Evolutionary conservation across 139 green algal genomes (phyloP), one percentile per base, ranked within the genome.

Genomic region (Monoraphidium neglectum): DNA sequence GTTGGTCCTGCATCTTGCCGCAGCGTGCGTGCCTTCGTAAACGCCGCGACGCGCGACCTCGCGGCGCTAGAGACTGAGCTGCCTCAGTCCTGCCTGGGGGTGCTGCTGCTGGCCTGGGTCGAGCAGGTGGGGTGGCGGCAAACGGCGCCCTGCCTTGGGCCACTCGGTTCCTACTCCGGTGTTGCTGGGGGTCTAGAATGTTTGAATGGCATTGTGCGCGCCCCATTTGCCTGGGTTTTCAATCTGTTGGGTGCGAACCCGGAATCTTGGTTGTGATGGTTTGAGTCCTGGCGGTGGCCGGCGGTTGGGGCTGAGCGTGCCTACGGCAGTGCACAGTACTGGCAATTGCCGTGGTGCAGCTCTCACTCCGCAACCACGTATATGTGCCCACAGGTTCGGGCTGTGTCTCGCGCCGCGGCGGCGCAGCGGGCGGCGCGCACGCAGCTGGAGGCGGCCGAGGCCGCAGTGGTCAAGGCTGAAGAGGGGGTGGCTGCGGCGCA

Each of bases 31-130:
- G 12, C 43, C 43, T 33, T 10, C 2, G 73, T 53, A 64, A 75
- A 80, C 74, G 69, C 69, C 63, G 64, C 74, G 28, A 53, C 62
- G 10, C 4, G 47, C 13, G 32, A 15, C 30, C 0, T 53, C 37
- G 61, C 62, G 53, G 43, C 71, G 65, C 74, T 80, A 38, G 74
- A 80, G 40, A 8, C 23, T 13, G 74, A 80, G 74, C 30, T 74
- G 74, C 74, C 74, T 38, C 67, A 69, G 51, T 68, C 65, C 3
- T 6, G 33, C 23, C 56, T 80, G 16, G 74, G 74, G 23, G 13
- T 35, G 54, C 0, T 80, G 54, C 61, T 40, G 65, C 28, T 80
- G 28, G 10, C 36, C 28, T 74, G 68, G 51, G 40, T 79, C 37
- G 73, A 79, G 74, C 74, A 79, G 74, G 73, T 72, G 35, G 5